A percentile compares a stretch with the other conserved stretches of the same genome.
phyloP scores from a whole-genome alignment of 345 rosid species.

The Clausena lansium region DNA sequence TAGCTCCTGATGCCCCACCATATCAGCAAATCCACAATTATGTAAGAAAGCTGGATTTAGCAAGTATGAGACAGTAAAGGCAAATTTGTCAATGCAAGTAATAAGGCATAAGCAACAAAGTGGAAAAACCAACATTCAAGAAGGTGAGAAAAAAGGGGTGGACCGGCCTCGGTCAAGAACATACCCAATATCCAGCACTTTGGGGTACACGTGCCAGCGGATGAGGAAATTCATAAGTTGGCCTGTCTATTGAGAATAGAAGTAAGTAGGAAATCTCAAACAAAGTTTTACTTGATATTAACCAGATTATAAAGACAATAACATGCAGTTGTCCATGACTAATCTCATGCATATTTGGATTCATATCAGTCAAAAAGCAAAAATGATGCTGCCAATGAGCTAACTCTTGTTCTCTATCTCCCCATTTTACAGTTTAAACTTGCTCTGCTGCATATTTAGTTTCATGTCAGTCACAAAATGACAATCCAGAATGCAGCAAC shows the following conservation, averaged over 20 bases:
- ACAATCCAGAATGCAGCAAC: background rate
- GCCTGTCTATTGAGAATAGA: slow-evolving; percentile 82
- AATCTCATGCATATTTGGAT: background rate
- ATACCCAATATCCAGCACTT: slow-evolving; percentile 96
- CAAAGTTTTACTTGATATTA: background rate
- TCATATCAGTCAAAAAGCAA: background rate
- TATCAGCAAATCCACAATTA: slow-evolving; percentile 87
- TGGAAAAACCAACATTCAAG: background rate
- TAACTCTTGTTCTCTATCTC: background rate
- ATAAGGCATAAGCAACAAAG: background rate
- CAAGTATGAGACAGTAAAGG: background rate
- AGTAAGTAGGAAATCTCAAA: slow-evolving; percentile 42
- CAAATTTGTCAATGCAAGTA: background rate
- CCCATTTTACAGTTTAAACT: background rate
- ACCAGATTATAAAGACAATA: background rate
- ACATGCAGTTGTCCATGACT: background rate
- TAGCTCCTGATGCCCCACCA: slow-evolving; percentile 98
- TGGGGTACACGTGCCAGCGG: slow-evolving; percentile 97
- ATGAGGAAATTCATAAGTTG: slow-evolving; percentile 93
- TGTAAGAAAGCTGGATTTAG: slow-evolving; percentile 74
- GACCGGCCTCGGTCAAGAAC: slow-evolving; percentile 11
- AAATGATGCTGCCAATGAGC: background rate
- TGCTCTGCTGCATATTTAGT: background rate
- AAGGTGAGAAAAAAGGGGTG: background rate
- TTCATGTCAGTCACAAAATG: background rate